Evolutionary conservation across 176 grass and related monocot genomes (phyloP).

Genomic region (Hyparrhenia diplandra): DNA sequence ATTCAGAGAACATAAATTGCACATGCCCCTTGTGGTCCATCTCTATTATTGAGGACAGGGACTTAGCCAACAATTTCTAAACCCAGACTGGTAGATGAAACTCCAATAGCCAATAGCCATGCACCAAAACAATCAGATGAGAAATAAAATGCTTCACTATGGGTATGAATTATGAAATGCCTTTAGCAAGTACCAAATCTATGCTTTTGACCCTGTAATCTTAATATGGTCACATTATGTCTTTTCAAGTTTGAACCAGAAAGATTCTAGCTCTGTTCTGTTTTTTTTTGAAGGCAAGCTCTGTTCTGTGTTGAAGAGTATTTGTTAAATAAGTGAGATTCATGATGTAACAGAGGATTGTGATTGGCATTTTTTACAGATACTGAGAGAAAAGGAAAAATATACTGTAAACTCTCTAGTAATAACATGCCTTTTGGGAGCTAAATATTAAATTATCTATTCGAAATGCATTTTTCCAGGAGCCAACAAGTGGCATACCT

Average conservation of each 20-base stretch:
- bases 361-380: background rate
- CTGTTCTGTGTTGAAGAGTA: background rate
- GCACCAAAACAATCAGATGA: background rate
- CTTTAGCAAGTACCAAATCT: background rate
- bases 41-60: background rate
- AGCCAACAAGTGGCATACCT: background rate
- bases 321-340: background rate
- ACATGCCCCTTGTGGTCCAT: background rate
- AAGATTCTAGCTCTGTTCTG: background rate
- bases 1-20: background rate
- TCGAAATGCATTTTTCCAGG: background rate
- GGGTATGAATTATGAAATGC: background rate
- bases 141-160: background rate
- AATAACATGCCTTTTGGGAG: background rate
- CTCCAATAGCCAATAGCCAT: background rate
- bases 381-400: background rate
- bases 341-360: background rate
- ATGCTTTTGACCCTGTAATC: background rate
- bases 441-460: background rate
- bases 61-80: slow-evolving; percentile 15
- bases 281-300: too few species aligned
- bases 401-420: background rate
- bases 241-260: slow-evolving; percentile 5
- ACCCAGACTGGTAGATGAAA: background rate
- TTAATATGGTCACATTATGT: background rate